phyloP scores from a whole-genome alignment of 768 basidiomycete genomes.

The Rhodocollybia butyracea region DNA sequence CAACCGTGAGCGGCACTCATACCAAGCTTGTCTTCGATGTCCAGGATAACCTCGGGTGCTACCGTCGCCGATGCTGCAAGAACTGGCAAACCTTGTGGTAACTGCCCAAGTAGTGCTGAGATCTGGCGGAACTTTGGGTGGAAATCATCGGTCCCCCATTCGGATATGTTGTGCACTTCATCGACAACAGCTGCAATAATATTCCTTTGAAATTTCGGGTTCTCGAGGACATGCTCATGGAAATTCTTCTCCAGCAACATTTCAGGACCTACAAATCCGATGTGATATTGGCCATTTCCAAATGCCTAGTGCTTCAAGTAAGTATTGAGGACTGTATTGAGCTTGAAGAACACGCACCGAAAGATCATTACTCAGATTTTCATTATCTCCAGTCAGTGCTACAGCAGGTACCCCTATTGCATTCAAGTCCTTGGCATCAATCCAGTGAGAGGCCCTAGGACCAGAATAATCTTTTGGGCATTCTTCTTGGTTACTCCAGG shows the following conservation, averaged over 20 bases:
- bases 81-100: constrained; percentile 4
- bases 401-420: constrained; percentile 6
- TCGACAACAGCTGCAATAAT: constrained; percentile 14
- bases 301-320: not conserved
- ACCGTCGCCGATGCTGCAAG: constrained; percentile 7
- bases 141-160: constrained; percentile 14
- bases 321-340: not conserved
- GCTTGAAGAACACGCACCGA: not conserved
- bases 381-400: not conserved
- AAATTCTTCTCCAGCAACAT: constrained; percentile 2
- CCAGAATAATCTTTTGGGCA: constrained; percentile 14
- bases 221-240: constrained; percentile 3
- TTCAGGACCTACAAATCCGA: constrained; percentile 3
- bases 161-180: constrained; percentile 17
- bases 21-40: not conserved
- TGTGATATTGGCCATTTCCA: not conserved
- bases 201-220: constrained; percentile 1
- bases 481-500: constrained; percentile 5
- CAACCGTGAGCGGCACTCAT: not conserved
- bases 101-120: not conserved
- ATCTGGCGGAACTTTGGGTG: not conserved
- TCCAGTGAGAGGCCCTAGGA: constrained; percentile 13
- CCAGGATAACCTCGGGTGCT: constrained; percentile 1
- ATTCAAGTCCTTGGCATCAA: constrained; percentile 7
- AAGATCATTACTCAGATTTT: not conserved